Percentiles rank a stretch among this genome's conserved stretches.
These are phyloP conservation scores for Nidularia sp. DNA, from an alignment of 768 basidiomycete species.

Conservation along the genomic window DNA sequence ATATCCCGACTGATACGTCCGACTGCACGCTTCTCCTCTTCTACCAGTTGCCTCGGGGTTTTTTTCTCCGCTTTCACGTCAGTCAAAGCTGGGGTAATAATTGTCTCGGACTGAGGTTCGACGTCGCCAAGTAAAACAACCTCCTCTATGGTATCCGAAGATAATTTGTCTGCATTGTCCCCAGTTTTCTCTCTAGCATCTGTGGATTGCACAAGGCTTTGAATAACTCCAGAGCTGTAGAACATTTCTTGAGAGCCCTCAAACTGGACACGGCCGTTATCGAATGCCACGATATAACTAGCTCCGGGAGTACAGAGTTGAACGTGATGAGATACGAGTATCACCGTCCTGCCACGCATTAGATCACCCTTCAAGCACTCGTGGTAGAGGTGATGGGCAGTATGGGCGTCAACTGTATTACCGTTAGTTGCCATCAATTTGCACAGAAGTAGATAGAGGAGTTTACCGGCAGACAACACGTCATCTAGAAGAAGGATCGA, in stretches of 20 bases:
- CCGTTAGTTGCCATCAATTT: slow-evolving; percentile 5
- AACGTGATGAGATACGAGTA: slow-evolving; percentile 94
- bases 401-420: slow-evolving; percentile 81
- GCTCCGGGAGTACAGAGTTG: slow-evolving; percentile 83
- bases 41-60: slow-evolving; percentile 74
- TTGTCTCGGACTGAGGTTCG: slow-evolving; percentile 22
- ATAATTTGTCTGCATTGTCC: slow-evolving; percentile 47
- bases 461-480: slow-evolving; percentile 51
- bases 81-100: slow-evolving; percentile 37
- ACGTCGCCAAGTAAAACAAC: background rate
- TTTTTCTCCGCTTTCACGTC: slow-evolving; percentile 22
- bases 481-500: slow-evolving; percentile 83
- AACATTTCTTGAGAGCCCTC: slow-evolving; percentile 64
- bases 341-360: slow-evolving; percentile 75
- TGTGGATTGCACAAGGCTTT: slow-evolving; percentile 59
- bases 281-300: slow-evolving; percentile 76
- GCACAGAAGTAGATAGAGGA: too few species aligned
- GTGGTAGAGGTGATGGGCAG: slow-evolving; percentile 82
- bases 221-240: slow-evolving; percentile 61
- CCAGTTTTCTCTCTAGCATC: slow-evolving; percentile 25
- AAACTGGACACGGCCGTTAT: slow-evolving; percentile 77
- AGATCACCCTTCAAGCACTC: slow-evolving; percentile 83
- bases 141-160: slow-evolving; percentile 17
- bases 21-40: slow-evolving; percentile 77
- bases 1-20: slow-evolving; percentile 65